Conservation (phyloP, 495 filamentous ascomycete genomes). For the Venustampulla echinocandica region DNA sequence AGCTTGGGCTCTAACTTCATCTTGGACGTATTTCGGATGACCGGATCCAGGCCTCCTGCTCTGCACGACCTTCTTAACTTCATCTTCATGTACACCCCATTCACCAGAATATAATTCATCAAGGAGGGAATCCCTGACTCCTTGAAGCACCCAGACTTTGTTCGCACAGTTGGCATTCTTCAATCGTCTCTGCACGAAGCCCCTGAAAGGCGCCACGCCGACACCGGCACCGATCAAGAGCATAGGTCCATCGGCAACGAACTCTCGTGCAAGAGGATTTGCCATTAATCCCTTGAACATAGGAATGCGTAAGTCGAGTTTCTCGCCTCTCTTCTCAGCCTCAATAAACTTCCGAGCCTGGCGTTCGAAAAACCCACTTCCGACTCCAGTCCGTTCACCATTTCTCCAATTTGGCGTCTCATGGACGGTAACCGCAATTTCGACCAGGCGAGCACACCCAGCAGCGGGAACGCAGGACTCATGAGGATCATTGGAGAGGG, state of each 20-base stretch:
- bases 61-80: conserved; percentile 91
- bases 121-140: conserved; percentile 82
- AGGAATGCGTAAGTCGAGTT: conserved; percentile 63
- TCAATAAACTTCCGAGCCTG: conserved; percentile 61
- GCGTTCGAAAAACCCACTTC: conserved; percentile 79
- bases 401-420: conserved; percentile 72
- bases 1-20: conserved; percentile 76
- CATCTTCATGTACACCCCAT: conserved; percentile 86
- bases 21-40: conserved; percentile 74
- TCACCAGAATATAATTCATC: conserved; percentile 96
- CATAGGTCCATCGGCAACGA: conserved; percentile 90
- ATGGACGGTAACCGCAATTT: conserved; percentile 91
- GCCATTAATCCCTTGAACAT: conserved; percentile 99
- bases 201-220: conserved; percentile 92
- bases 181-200: conserved; percentile 90
- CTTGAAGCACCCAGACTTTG: conserved; percentile 98
- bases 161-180: conserved; percentile 96
- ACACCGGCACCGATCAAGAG: conserved; percentile 94
- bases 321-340: conserved; percentile 48
- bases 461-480: conserved; percentile 62
- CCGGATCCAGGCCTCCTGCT: conserved; percentile 48
- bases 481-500: conserved; percentile 90
- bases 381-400: conserved; percentile 58
- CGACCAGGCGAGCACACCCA: conserved; percentile 69
- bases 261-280: conserved; percentile 85